phyloP scores from a whole-genome alignment of 805 yeast genomes.

The Spathaspora gorwiae region DNA sequence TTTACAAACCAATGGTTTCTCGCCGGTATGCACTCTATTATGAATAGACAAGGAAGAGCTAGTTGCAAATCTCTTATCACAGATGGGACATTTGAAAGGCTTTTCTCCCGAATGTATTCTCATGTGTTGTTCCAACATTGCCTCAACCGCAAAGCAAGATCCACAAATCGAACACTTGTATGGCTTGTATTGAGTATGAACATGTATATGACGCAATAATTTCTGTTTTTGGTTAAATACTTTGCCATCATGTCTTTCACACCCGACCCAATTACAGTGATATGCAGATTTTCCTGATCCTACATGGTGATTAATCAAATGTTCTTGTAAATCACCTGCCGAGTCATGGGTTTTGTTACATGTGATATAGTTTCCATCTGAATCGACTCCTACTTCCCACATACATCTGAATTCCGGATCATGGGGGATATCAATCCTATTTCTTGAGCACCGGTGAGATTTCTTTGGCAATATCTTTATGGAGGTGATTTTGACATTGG shows the following conservation, averaged over 20 bases:
- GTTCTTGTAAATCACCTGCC: constrained; percentile 65
- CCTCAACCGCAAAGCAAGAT: constrained; percentile 68
- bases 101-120: constrained; percentile 87
- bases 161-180: constrained; percentile 67
- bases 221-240: constrained; percentile 82
- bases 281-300: constrained; percentile 69
- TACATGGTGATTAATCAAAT: constrained; percentile 64
- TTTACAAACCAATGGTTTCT: constrained; percentile 77
- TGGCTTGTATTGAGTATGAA: constrained; percentile 84
- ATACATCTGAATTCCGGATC: constrained; percentile 41
- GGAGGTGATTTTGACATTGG: constrained; percentile 26
- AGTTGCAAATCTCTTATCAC: constrained; percentile 79
- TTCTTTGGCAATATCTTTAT: constrained; percentile 29
- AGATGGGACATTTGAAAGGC: constrained; percentile 69
- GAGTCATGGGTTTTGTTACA: constrained; percentile 51
- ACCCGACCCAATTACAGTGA: constrained; percentile 73
- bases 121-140: constrained; percentile 75
- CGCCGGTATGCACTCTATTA: constrained; percentile 82
- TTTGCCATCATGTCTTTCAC: constrained; percentile 55
- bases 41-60: constrained; percentile 81
- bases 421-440: constrained; percentile 4
- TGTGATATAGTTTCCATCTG: constrained; percentile 23
- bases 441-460: background rate
- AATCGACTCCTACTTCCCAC: constrained; percentile 34
- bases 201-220: constrained; percentile 77